A percentile compares a stretch with the other conserved stretches of the same genome.
Evolutionary conservation across 2,329 filamentous ascomycete genomes (phyloP).

Genomic region (Fusarium continuum): DNA sequence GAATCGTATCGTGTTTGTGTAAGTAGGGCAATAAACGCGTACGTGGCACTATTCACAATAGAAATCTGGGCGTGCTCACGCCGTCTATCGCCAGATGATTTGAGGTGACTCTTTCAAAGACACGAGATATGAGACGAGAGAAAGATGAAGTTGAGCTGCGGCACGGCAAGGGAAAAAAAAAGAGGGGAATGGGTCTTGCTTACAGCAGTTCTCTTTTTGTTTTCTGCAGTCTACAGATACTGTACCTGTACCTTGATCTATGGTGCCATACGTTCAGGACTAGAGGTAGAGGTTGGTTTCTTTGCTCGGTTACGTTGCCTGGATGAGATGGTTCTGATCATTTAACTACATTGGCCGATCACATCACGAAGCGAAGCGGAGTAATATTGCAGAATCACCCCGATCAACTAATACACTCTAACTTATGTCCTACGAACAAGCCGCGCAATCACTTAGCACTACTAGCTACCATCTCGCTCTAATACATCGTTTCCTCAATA

Average conservation of each 20-base stretch:
- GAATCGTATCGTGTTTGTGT: neutral
- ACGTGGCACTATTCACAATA: slow-evolving; percentile 11
- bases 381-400: slow-evolving; percentile 18
- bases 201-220: neutral
- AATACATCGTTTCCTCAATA: neutral
- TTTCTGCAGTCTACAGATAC: slow-evolving; percentile 4
- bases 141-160: slow-evolving; percentile 10
- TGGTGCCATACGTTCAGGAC: slow-evolving; percentile 1
- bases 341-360: slow-evolving; percentile 17
- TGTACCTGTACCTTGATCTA: too few species aligned
- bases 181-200: slow-evolving; percentile 21
- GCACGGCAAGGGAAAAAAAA: slow-evolving; percentile 12
- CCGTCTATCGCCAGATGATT: slow-evolving; percentile 4
- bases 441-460: neutral
- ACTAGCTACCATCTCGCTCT: too few species aligned
- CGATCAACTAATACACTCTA: too few species aligned
- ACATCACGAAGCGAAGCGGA: slow-evolving; percentile 30
- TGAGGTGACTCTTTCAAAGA: neutral
- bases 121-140: neutral
- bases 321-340: slow-evolving; percentile 9
- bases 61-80: neutral
- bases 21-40: neutral
- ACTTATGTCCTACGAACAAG: neutral
- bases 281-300: neutral
- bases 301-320: slow-evolving; percentile 18